phyloP scores from a whole-genome alignment of 192 early-diverging fungal species.

The Backusella westeae region DNA sequence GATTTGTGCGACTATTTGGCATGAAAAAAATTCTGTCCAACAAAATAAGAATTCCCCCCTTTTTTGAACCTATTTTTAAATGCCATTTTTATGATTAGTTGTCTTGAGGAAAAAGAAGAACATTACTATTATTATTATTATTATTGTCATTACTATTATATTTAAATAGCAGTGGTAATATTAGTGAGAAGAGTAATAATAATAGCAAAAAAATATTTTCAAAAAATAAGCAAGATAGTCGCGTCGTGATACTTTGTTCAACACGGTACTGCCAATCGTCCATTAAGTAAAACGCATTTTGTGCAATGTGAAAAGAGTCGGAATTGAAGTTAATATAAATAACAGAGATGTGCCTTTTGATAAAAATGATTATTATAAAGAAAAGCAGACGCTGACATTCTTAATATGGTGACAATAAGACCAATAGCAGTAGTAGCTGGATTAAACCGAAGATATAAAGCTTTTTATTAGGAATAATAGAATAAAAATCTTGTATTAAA shows the following conservation, averaged over 20 bases:
- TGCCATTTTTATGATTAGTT: background rate
- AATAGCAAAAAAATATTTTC: too few relatives aligned
- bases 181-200: too few relatives aligned
- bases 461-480: too few relatives aligned
- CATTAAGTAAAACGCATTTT: background rate
- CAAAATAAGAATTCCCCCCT: background rate
- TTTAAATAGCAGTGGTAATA: background rate
- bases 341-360: background rate
- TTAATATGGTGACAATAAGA: too few relatives aligned
- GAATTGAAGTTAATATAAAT: background rate
- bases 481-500: background rate
- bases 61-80: background rate
- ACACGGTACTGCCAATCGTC: background rate
- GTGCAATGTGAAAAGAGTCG: background rate
- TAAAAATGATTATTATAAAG: too few relatives aligned
- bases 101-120: background rate
- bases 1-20: background rate
- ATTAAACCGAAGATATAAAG: too few relatives aligned
- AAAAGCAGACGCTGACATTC: too few relatives aligned
- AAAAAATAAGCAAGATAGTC: background rate
- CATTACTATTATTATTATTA: background rate
- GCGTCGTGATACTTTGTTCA: background rate
- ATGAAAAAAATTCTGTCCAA: background rate
- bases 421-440: too few relatives aligned
- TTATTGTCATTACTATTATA: background rate